A percentile compares a stretch with the other conserved stretches of the same genome.
Conservation (phyloP, 2,329 filamentous ascomycete genomes). For the Aspergillus sp. region DNA sequence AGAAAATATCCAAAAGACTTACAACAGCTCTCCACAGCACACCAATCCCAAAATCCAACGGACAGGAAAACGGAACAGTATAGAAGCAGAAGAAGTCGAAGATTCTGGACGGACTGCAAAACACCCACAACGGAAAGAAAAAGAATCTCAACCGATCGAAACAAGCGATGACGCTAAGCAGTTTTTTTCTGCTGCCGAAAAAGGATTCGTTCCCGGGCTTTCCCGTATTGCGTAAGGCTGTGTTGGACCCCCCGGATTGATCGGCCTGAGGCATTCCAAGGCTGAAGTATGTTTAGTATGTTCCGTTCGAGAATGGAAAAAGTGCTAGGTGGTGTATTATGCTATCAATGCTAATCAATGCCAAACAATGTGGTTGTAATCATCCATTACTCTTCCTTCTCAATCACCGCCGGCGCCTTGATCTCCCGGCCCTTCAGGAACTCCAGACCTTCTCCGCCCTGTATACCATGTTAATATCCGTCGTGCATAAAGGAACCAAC, state of each 20-base stretch:
- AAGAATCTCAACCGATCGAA: conserved; percentile 12
- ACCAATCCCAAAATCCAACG: conserved; percentile 19
- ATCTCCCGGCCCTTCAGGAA: conserved; percentile 59
- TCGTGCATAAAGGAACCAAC: not conserved
- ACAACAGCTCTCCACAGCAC: conserved; percentile 20
- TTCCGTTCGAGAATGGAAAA: not conserved
- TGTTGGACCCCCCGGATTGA: conserved; percentile 17
- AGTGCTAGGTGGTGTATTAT: not conserved
- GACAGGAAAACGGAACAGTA: conserved; percentile 2
- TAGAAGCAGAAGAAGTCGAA: not conserved
- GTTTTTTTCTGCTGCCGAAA: conserved; percentile 5
- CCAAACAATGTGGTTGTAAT: not conserved
- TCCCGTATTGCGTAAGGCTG: conserved; percentile 40
- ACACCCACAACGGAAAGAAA: conserved; percentile 2
- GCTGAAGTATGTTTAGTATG: no score
- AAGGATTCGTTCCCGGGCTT: conserved; percentile 23
- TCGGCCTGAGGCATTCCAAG: conserved; percentile 15
- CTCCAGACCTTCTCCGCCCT: conserved; percentile 63
- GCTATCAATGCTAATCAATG: not conserved
- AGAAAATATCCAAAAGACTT: conserved; percentile 9
- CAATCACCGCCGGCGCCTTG: conserved; percentile 63
- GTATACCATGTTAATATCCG: conserved; percentile 13
- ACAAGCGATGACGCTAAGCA: conserved; percentile 17
- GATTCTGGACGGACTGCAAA: not conserved
- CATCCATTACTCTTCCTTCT: conserved; percentile 50